A percentile compares a stretch with the other conserved stretches of the same genome.
Conservation (phyloP, 176 grass and related monocot genomes). For the Triticum urartu region DNA sequence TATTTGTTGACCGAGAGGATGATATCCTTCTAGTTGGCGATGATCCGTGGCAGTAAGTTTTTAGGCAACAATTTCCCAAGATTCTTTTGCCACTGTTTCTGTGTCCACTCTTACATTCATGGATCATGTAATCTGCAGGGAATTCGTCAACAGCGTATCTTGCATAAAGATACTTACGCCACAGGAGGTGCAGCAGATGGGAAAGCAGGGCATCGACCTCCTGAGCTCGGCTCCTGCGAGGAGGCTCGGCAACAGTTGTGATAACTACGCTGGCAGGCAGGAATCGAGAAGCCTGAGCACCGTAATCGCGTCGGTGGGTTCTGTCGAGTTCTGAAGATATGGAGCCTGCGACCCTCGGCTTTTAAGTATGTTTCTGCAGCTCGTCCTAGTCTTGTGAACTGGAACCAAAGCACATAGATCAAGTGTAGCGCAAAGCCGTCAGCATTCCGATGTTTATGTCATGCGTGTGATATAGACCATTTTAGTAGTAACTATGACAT, state of each 20-base stretch:
- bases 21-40: slow-evolving; percentile 95
- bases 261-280: slow-evolving; percentile 58
- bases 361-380: slow-evolving; percentile 29
- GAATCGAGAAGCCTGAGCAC: slow-evolving; percentile 57
- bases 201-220: slow-evolving; percentile 56
- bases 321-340: slow-evolving; percentile 70
- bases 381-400: slow-evolving; percentile 38
- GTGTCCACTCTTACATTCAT: not conserved
- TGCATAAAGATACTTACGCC: slow-evolving; percentile 96
- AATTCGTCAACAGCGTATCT: slow-evolving; percentile 90
- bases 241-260: slow-evolving; percentile 61
- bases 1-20: slow-evolving; percentile 87
- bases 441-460: slow-evolving; percentile 38
- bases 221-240: slow-evolving; percentile 52
- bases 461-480: slow-evolving; percentile 52
- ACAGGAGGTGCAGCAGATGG: slow-evolving; percentile 91
- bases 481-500: slow-evolving; percentile 26
- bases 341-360: not conserved
- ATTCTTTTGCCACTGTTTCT: not conserved
- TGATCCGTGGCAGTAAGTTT: slow-evolving; percentile 93
- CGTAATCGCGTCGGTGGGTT: slow-evolving; percentile 70
- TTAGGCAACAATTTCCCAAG: not conserved
- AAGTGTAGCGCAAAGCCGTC: slow-evolving; percentile 25
- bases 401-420: slow-evolving; percentile 52
- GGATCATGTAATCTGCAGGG: slow-evolving; percentile 45